Evolutionary conservation across 1,139 yeast species (phyloP).

Genomic region (Nakaseomyces glabratus): DNA sequence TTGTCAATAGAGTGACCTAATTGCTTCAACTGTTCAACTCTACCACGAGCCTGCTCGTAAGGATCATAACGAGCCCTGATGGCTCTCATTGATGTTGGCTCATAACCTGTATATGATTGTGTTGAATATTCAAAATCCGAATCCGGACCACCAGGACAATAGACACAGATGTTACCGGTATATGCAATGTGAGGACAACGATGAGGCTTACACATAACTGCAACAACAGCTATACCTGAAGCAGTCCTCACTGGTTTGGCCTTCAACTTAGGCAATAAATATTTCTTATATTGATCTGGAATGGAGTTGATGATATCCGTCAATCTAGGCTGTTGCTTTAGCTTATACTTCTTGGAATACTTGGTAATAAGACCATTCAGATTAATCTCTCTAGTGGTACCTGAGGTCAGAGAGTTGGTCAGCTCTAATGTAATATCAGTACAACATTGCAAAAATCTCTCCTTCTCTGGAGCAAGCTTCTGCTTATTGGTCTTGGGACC

Average conservation of each 20-base stretch:
- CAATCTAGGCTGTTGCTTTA: slow-evolving; percentile 85
- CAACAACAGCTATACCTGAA: slow-evolving; percentile 96
- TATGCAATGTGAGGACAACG: slow-evolving; percentile 99
- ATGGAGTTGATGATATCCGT: slow-evolving; percentile 92
- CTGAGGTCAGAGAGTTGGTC: slow-evolving; percentile 55
- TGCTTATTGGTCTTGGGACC: slow-evolving; percentile 39
- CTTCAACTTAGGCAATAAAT: slow-evolving; percentile 81
- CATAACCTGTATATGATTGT: slow-evolving; percentile 97
- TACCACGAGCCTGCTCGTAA: slow-evolving; percentile 95
- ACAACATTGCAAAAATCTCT: slow-evolving; percentile 85
- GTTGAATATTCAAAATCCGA: slow-evolving; percentile 96
- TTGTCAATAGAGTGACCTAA: slow-evolving; percentile 95
- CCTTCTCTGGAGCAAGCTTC: slow-evolving; percentile 76
- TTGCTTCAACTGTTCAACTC: slow-evolving; percentile 90
- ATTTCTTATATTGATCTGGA: slow-evolving; percentile 92
- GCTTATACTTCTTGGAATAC: slow-evolving; percentile 79
- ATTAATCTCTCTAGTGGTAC: slow-evolving; percentile 68
- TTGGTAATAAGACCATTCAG: slow-evolving; percentile 82
- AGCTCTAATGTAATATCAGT: slow-evolving; percentile 86
- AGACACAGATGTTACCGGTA: slow-evolving; percentile 96
- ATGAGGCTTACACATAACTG: slow-evolving; percentile 99
- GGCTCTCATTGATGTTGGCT: slow-evolving; percentile 98
- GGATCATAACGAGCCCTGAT: slow-evolving; percentile 97
- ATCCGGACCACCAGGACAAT: slow-evolving; percentile 99
- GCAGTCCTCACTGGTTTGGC: slow-evolving; percentile 99